phyloP scores from a whole-genome alignment of 345 rosid species.

The Populus euphratica region DNA sequence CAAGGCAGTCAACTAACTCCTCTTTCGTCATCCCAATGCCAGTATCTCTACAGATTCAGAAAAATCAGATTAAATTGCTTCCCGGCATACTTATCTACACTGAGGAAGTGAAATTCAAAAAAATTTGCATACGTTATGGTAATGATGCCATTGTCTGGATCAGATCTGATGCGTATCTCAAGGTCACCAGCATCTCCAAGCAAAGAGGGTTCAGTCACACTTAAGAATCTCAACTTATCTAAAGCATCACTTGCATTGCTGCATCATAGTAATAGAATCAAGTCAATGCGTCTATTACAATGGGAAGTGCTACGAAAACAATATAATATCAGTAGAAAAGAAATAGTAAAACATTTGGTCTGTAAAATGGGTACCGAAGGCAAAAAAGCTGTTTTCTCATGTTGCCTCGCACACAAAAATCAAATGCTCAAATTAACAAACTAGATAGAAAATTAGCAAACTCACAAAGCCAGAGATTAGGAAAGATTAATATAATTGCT shows the following conservation, averaged over 20 bases:
- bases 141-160: conserved; percentile 82
- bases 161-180: conserved; percentile 85
- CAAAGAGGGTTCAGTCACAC: conserved; percentile 88
- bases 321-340: background rate
- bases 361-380: background rate
- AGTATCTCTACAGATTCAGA: conserved; percentile 60
- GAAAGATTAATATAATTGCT: background rate
- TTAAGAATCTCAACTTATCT: conserved; percentile 87
- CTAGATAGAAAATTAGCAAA: background rate
- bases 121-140: conserved; percentile 56
- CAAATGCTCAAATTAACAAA: background rate
- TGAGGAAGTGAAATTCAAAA: background rate
- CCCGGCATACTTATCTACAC: background rate
- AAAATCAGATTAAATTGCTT: background rate
- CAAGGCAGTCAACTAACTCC: conserved; percentile 94
- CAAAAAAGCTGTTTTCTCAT: background rate
- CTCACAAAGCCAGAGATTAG: background rate
- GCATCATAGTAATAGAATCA: conserved; percentile 24
- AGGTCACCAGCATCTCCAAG: conserved; percentile 88
- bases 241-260: conserved; percentile 99
- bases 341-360: background rate
- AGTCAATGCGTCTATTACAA: conserved; percentile 2
- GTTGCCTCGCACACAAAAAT: background rate
- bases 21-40: conserved; percentile 99
- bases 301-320: background rate